phyloP scores from a whole-genome alignment of 345 rosid species.

The Corchorus olitorius region DNA sequence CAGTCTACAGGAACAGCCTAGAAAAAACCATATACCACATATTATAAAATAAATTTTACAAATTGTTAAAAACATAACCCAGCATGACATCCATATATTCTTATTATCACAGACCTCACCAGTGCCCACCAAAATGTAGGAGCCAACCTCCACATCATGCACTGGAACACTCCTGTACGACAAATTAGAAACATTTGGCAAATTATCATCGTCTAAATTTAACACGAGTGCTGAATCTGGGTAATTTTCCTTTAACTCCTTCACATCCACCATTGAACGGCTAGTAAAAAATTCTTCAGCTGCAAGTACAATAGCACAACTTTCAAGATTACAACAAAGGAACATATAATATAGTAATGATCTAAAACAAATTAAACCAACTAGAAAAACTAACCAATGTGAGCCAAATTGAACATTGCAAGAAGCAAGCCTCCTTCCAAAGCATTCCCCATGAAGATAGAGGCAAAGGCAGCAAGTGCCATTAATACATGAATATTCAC shows the following conservation, averaged over 20 bases:
- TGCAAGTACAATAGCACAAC: constrained; percentile 34
- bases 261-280: constrained; percentile 90
- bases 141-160: constrained; percentile 81
- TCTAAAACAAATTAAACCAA: not conserved
- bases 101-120: constrained; percentile 84
- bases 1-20: constrained; percentile 96
- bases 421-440: constrained; percentile 97
- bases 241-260: constrained; percentile 87
- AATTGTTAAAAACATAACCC: not conserved
- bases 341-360: constrained; percentile 1
- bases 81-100: not conserved
- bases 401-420: constrained; percentile 98
- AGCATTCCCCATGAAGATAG: constrained; percentile 89
- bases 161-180: constrained; percentile 80
- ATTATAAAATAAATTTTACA: not conserved
- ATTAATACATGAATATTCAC: constrained; percentile 93
- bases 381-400: constrained; percentile 59
- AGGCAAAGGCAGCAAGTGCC: constrained; percentile 98
- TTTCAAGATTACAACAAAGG: constrained; percentile 16
- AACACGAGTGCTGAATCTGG: constrained; percentile 80
- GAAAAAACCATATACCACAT: constrained; percentile 24
- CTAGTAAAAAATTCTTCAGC: constrained; percentile 99
- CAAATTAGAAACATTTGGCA: constrained; percentile 73
- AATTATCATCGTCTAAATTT: constrained; percentile 54
- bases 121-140: constrained; percentile 84